phyloP scores from a whole-genome alignment of 139 green algal genomes.

The Volvox reticuliferus region DNA sequence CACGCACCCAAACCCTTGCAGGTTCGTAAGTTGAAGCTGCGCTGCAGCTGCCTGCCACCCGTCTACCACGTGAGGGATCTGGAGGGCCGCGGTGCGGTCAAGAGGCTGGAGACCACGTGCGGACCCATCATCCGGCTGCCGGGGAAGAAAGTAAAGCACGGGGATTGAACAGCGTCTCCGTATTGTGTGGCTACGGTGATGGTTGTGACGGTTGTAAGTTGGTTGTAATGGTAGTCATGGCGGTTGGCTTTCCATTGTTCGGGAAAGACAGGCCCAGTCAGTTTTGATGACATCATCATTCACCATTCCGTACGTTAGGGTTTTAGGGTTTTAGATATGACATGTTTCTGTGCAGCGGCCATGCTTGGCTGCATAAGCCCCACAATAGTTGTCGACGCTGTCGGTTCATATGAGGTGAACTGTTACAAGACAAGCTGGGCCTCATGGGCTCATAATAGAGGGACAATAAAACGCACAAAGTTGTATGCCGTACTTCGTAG shows the following conservation, averaged over 20 bases:
- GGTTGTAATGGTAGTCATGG: background rate
- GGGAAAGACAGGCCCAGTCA: too few relatives aligned
- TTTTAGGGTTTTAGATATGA: too few relatives aligned
- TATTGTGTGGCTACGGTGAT: background rate
- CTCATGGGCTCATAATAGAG: too few relatives aligned
- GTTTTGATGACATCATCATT: background rate
- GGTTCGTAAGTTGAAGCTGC: conserved; percentile 25
- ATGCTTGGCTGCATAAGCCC: too few relatives aligned
- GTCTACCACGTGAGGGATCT: conserved; percentile 6
- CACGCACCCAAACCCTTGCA: background rate
- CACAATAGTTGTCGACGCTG: too few relatives aligned
- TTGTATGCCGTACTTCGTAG: too few relatives aligned
- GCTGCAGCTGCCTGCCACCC: conserved; percentile 3
- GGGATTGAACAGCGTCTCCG: too few relatives aligned
- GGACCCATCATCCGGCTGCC: conserved; percentile 7
- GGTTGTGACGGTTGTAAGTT: background rate
- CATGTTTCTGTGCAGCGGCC: too few relatives aligned
- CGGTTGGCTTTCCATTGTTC: background rate
- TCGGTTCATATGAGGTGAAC: too few relatives aligned
- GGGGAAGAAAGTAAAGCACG: background rate
- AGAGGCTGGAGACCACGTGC: background rate
- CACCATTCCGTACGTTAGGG: too few relatives aligned
- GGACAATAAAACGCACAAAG: too few relatives aligned
- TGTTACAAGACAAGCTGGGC: too few relatives aligned
- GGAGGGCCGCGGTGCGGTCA: background rate